Conservation (phyloP, 495 filamentous ascomycete genomes). For the Penicillium fimorum region DNA sequence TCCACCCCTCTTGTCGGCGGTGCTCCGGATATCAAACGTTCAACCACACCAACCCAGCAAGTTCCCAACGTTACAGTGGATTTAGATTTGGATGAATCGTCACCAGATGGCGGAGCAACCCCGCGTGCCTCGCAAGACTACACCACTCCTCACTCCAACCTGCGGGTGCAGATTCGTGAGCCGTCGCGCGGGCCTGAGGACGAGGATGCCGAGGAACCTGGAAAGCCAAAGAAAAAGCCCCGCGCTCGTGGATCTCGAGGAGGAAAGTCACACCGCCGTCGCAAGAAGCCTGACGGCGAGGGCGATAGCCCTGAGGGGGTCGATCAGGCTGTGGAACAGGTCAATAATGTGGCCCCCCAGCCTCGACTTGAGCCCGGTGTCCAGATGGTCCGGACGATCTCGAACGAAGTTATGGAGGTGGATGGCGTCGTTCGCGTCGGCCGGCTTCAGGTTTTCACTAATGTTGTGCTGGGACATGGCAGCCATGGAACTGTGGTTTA, state of each 20-base stretch:
- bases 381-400: constrained; percentile 38
- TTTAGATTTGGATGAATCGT: constrained; percentile 29
- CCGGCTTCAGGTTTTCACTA: constrained; percentile 68
- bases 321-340: constrained; percentile 44
- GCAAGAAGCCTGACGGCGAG: constrained; percentile 48
- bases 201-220: constrained; percentile 41
- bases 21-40: constrained; percentile 29
- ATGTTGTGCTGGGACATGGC: constrained; percentile 71
- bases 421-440: constrained; percentile 65
- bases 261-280: constrained; percentile 70
- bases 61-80: constrained; percentile 37
- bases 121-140: constrained; percentile 27
- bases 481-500: constrained; percentile 87
- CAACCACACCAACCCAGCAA: constrained; percentile 23
- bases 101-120: constrained; percentile 24
- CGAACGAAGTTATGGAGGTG: constrained; percentile 41
- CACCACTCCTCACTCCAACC: constrained; percentile 24
- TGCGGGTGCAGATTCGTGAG: constrained; percentile 45
- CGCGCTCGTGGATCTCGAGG: constrained; percentile 75
- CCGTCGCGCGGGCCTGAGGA: constrained; percentile 39
- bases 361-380: constrained; percentile 58
- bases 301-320: constrained; percentile 40
- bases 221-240: constrained; percentile 73
- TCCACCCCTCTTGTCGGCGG: constrained; percentile 38
- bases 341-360: constrained; percentile 39